Evolutionary conservation across 352 stramenopile genomes (phyloP), one percentile per base, ranked within the genome.

Genomic region (Aphanomyces stellatus): DNA sequence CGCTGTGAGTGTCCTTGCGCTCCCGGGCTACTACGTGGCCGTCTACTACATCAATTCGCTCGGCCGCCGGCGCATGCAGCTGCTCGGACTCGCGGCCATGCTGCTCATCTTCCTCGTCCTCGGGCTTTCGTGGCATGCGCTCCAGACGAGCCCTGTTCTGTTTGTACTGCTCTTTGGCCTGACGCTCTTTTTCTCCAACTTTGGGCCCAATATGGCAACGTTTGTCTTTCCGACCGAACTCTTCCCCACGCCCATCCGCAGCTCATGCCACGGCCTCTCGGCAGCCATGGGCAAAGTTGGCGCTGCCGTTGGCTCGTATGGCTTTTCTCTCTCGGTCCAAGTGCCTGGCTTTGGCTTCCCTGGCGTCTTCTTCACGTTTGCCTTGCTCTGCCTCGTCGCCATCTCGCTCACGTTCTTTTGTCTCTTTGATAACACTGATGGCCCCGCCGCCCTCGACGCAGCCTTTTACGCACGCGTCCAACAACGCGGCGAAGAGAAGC

Each of bases 211-310:
- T 51, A 75, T 68, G 59, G 84, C 71, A 43, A 76, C 68, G 40
- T 96, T 95, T 73, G 80, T 96, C 17, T 79, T 96, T 72, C 88
- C 88, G 0, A 87, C 88, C 0, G 90, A 96, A 74, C 87, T 96
- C 10, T 86, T 88, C 62, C 79, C 78, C 57, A 96, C 88, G 3
- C 76, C 89, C 51, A 88, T 95, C 65, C 79, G 90, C 17, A 90
- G 82, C 22, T 87, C 85, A 31, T 94, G 85, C 62, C 87, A 96
- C 73, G 90, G 90, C 8, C 82, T 96, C 65, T 94, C 87, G 13
- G 90, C 90, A 19, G 84, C 86, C 2, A 70, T 72, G 53, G 90
- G 88, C 41, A 97, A 97, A 67, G 67, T 85, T 4, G 88, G 90
- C 22, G 88, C 90, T 3, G 78, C 83, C 3, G 71, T 90, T 28